These are phyloP conservation scores for Gillenia trifoliata DNA, from an alignment of 306 rosid species.

Conservation along the genomic window DNA sequence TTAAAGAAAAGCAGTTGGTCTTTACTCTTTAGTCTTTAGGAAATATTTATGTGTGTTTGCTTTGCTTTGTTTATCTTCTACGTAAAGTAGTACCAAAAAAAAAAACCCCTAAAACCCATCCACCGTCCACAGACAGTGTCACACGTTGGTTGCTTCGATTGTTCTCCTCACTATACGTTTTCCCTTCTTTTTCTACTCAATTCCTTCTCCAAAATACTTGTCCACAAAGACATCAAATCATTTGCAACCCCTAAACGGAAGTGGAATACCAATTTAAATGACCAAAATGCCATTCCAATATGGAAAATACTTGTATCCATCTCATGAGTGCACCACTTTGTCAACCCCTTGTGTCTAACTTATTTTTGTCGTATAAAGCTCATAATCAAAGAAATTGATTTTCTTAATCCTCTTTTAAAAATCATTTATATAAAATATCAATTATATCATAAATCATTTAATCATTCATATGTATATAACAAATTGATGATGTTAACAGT, in stretches of 20 bases:
- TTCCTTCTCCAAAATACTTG: conserved; percentile 70
- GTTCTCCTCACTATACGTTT: conserved; percentile 56
- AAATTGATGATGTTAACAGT: not conserved
- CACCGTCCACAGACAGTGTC: conserved; percentile 42
- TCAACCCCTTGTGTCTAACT: too few relatives aligned
- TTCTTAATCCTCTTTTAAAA: not conserved
- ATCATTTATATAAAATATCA: too few relatives aligned
- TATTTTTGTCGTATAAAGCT: too few relatives aligned
- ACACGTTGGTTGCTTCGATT: conserved; percentile 35
- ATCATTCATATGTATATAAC: too few relatives aligned
- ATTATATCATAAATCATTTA: not conserved
- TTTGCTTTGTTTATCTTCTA: conserved; percentile 25
- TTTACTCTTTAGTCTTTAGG: not conserved
- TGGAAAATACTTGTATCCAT: not conserved
- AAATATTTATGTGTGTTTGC: not conserved
- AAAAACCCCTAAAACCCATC: not conserved
- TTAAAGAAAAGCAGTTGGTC: not conserved
- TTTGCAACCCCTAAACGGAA: conserved; percentile 28
- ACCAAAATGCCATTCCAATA: conserved; percentile 18
- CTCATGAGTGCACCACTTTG: not conserved
- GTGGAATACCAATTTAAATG: not conserved
- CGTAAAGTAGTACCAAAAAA: conserved; percentile 25
- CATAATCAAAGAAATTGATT: not conserved
- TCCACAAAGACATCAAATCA: conserved; percentile 38
- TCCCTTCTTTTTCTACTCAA: conserved; percentile 32